Conservation (phyloP, 2,329 filamentous ascomycete species). For the Fusarium compactum region DNA sequence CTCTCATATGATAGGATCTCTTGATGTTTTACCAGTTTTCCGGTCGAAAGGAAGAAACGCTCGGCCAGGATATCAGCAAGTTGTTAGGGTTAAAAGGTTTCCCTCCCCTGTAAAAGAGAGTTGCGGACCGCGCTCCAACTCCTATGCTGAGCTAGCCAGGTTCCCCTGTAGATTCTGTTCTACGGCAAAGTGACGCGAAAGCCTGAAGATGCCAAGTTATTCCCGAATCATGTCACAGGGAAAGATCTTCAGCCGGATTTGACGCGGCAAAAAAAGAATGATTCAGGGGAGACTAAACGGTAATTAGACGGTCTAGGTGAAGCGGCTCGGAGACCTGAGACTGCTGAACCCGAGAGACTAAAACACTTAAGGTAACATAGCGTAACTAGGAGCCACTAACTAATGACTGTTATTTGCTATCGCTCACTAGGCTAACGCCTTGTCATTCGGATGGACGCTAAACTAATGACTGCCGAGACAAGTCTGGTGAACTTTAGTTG, state of each 20-base stretch:
- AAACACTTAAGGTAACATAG: background rate
- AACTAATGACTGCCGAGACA: conserved; percentile 1
- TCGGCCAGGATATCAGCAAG: background rate
- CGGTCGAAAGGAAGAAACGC: background rate
- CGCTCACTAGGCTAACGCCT: background rate
- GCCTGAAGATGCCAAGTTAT: background rate
- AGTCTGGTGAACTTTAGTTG: background rate
- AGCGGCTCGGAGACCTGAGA: background rate
- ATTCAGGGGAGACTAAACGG: conserved; percentile 5
- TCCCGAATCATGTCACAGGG: conserved; percentile 1
- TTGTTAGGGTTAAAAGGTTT: background rate
- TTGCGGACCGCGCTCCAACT: background rate
- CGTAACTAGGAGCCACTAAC: background rate
- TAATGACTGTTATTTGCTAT: conserved; percentile 3
- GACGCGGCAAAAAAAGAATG: conserved; percentile 1
- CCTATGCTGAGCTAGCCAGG: background rate
- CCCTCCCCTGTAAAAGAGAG: background rate
- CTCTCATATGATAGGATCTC: background rate
- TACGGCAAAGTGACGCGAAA: background rate
- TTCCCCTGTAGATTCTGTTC: background rate
- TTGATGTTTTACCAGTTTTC: background rate
- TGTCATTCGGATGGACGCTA: background rate
- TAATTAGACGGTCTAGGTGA: conserved; percentile 8
- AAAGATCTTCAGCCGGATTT: conserved; percentile 4
- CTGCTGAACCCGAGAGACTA: background rate